Percentiles rank a stretch among this genome's conserved stretches.
Conservation (phyloP, 1,284 basidiomycete genomes). For the Moesziomyces parantarcticus region DNA sequence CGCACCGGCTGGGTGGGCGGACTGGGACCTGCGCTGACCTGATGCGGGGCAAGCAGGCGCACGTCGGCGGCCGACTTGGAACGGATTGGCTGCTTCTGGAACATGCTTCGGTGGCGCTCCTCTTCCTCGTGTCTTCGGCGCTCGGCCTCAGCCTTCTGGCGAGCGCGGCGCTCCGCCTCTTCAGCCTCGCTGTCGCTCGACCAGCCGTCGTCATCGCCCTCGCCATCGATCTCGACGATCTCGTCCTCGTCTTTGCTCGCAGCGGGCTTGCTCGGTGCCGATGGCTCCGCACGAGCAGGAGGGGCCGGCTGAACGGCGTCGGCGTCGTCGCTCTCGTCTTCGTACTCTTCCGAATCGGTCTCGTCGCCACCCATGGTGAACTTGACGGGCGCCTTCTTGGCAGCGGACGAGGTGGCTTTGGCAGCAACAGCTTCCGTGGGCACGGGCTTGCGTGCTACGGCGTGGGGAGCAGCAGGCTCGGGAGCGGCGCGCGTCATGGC, state of each 20-base stretch:
- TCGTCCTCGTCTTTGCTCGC: constrained; percentile 24
- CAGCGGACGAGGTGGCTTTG: constrained; percentile 14
- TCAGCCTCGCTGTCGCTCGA: constrained; percentile 66
- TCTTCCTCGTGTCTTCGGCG: constrained; percentile 72
- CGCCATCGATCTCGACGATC: constrained; percentile 22
- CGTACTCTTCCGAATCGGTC: constrained; percentile 55
- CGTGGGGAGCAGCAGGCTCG: constrained; percentile 19
- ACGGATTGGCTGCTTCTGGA: constrained; percentile 77
- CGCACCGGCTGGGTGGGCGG: constrained; percentile 46
- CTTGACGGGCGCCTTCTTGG: constrained; percentile 47
- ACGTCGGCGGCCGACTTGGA: constrained; percentile 64
- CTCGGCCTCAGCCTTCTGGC: constrained; percentile 67
- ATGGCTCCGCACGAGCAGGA: constrained; percentile 1
- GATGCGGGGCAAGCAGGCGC: constrained; percentile 20
- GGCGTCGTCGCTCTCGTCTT: constrained; percentile 46
- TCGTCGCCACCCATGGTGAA: constrained; percentile 65
- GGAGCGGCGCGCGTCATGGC: constrained; percentile 50
- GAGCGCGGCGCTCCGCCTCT: constrained; percentile 63
- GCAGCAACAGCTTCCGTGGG: constrained; percentile 11
- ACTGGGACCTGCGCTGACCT: constrained; percentile 25
- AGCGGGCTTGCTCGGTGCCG: constrained; percentile 3
- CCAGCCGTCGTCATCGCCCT: constrained; percentile 65
- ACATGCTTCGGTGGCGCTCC: constrained; percentile 78
- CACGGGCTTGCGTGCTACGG: constrained; percentile 42
- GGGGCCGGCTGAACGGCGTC: constrained; percentile 7